These are phyloP conservation scores for Metschnikowia gruessii DNA, from an alignment of 805 yeast species.

Conservation along the genomic window DNA sequence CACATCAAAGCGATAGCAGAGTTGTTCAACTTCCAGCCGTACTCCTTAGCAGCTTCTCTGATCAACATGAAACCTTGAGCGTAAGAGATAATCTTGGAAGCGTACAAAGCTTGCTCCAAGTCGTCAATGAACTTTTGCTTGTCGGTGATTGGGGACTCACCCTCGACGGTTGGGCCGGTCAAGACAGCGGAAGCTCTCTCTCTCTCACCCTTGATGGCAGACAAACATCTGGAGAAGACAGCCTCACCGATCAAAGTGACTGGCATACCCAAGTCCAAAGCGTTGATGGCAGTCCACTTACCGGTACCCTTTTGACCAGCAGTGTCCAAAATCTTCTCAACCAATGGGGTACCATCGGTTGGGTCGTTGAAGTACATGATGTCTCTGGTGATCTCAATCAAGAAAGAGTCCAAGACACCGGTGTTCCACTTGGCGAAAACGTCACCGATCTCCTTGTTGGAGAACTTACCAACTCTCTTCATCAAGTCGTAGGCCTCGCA, in stretches of 20 bases:
- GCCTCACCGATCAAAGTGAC: slow-evolving; percentile 98
- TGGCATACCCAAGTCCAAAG: slow-evolving; percentile 97
- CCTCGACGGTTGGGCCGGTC: slow-evolving; percentile 71
- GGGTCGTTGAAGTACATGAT: slow-evolving; percentile 83
- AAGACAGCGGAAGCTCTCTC: slow-evolving; percentile 74
- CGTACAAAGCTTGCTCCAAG: slow-evolving; percentile 96
- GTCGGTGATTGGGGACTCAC: slow-evolving; percentile 63
- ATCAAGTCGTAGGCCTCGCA: slow-evolving; percentile 96
- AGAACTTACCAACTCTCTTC: slow-evolving; percentile 90
- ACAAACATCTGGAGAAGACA: slow-evolving; percentile 92
- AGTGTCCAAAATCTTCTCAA: slow-evolving; percentile 92
- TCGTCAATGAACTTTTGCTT: slow-evolving; percentile 83
- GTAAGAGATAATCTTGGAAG: slow-evolving; percentile 96
- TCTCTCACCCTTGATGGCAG: slow-evolving; percentile 92
- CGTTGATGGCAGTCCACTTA: slow-evolving; percentile 99
- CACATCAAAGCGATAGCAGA: slow-evolving; percentile 99
- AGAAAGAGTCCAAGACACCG: slow-evolving; percentile 96
- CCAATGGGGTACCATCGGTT: slow-evolving; percentile 85
- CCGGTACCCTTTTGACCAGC: slow-evolving; percentile 99
- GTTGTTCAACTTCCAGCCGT: slow-evolving; percentile 95
- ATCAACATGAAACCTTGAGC: slow-evolving; percentile 99
- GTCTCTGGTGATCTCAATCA: slow-evolving; percentile 95
- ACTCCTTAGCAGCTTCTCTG: slow-evolving; percentile 96
- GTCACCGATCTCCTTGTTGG: slow-evolving; percentile 88
- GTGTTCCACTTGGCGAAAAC: slow-evolving; percentile 92